phyloP scores from a whole-genome alignment of 169 alveolate genomes.

The Babesia sp. region DNA sequence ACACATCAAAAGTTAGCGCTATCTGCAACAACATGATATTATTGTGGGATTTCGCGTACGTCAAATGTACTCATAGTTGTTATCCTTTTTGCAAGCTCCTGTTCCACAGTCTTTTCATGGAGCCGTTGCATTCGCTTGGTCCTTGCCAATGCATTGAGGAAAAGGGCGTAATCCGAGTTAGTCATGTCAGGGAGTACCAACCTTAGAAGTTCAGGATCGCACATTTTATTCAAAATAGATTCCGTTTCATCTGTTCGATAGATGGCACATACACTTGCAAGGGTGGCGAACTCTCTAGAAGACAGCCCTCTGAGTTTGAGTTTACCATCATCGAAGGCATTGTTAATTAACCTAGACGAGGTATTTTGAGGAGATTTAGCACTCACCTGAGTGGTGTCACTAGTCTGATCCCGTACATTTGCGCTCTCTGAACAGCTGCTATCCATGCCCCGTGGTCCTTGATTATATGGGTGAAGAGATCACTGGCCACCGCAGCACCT shows the following conservation, averaged over 20 bases:
- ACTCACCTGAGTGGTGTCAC: not conserved
- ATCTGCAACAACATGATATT: not conserved
- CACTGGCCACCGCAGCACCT: not conserved
- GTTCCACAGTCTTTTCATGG: not conserved
- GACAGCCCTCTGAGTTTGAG: conserved; percentile 7
- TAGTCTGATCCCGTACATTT: not conserved
- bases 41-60: not conserved
- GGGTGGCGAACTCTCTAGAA: conserved; percentile 13
- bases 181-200: conserved; percentile 1
- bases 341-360: not conserved
- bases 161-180: conserved; percentile 11
- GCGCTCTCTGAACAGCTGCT: not conserved
- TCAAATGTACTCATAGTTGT: conserved; percentile 1
- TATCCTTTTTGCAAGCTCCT: not conserved
- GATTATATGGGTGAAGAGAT: not conserved
- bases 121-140: not conserved
- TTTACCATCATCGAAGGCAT: not conserved
- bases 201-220: not conserved
- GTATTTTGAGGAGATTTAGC: not conserved
- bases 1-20: not conserved
- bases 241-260: not conserved
- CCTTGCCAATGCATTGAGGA: conserved; percentile 1
- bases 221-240: not conserved
- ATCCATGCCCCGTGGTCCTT: conserved; percentile 2
- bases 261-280: not conserved